A percentile compares a stretch with the other conserved stretches of the same genome.
Conservation (phyloP, 495 filamentous ascomycete species). For the Neohortaea acidophila region DNA sequence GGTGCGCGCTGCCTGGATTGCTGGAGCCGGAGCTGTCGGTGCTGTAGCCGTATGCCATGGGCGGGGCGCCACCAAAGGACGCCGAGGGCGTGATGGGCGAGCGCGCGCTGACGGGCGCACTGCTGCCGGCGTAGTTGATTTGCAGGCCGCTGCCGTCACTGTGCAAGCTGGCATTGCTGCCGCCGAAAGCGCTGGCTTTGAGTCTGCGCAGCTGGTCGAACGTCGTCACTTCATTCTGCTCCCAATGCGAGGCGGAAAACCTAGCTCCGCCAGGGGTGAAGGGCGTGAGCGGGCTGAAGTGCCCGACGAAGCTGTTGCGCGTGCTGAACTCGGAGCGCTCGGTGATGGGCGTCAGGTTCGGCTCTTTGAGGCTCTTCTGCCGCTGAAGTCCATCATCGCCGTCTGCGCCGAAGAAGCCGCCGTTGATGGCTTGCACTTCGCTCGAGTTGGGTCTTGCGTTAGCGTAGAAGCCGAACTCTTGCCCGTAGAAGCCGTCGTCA, state of each 20-base stretch:
- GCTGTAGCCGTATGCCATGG: neutral
- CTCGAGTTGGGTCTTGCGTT: conserved; percentile 14
- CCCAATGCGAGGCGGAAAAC: conserved; percentile 59
- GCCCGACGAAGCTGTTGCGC: conserved; percentile 64
- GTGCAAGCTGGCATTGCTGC: conserved; percentile 56
- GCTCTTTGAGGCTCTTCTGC: conserved; percentile 60
- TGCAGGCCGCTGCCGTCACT: conserved; percentile 30
- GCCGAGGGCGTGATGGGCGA: neutral
- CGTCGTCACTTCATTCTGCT: conserved; percentile 58
- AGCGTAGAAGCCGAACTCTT: conserved; percentile 96
- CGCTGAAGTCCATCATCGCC: conserved; percentile 47
- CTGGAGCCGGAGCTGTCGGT: neutral
- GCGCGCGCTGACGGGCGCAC: conserved; percentile 2
- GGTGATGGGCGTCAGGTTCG: conserved; percentile 89
- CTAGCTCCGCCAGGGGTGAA: conserved; percentile 40
- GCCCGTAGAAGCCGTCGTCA: conserved; percentile 82
- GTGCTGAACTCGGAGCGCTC: conserved; percentile 93
- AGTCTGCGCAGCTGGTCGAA: conserved; percentile 57
- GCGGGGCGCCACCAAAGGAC: neutral
- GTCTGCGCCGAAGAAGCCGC: conserved; percentile 78
- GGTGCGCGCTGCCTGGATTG: neutral
- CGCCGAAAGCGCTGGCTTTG: conserved; percentile 62
- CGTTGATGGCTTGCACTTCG: conserved; percentile 38
- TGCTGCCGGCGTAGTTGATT: neutral
- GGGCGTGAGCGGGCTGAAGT: conserved; percentile 27